Evolutionary conservation across 495 filamentous ascomycete genomes (phyloP).

Genomic region (Lentithecium fluviatile): DNA sequence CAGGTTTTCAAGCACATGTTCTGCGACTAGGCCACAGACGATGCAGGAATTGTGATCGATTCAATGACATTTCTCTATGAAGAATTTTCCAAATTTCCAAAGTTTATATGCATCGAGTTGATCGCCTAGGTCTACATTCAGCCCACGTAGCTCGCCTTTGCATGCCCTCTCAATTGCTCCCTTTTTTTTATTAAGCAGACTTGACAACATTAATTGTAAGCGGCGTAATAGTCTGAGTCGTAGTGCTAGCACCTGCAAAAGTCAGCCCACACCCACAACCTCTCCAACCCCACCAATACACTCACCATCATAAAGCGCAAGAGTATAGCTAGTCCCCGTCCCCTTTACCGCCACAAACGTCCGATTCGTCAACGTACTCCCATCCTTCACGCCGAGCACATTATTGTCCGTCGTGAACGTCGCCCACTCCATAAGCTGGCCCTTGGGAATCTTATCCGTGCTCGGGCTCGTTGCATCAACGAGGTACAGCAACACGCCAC

Average conservation of each 20-base stretch:
- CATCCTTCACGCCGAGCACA: constrained; percentile 27
- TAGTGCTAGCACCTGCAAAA: constrained; percentile 18
- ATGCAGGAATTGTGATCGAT: too few species aligned
- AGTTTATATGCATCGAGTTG: too few species aligned
- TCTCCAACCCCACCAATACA: not conserved
- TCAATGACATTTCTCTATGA: too few species aligned
- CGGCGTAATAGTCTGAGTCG: constrained; percentile 16
- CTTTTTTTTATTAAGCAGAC: constrained; percentile 9
- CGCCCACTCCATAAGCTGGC: constrained; percentile 29
- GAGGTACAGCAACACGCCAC: constrained; percentile 13
- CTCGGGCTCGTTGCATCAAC: constrained; percentile 25
- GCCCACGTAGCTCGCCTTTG: too few species aligned
- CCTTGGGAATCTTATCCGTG: constrained; percentile 17
- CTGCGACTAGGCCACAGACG: too few species aligned
- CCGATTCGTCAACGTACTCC: constrained; percentile 20
- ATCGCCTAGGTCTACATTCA: too few species aligned
- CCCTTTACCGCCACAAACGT: constrained; percentile 25
- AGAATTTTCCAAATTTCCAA: too few species aligned
- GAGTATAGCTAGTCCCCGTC: constrained; percentile 1
- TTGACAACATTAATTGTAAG: constrained; percentile 23
- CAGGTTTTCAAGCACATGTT: too few species aligned
- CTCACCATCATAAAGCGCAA: constrained; percentile 32
- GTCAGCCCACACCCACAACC: not conserved
- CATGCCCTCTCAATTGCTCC: too few species aligned
- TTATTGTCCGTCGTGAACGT: constrained; percentile 30